Evolutionary conservation across 2,329 filamentous ascomycete species (phyloP), one percentile per base, ranked within the genome.

Genomic region (Fusarium sp.): DNA sequence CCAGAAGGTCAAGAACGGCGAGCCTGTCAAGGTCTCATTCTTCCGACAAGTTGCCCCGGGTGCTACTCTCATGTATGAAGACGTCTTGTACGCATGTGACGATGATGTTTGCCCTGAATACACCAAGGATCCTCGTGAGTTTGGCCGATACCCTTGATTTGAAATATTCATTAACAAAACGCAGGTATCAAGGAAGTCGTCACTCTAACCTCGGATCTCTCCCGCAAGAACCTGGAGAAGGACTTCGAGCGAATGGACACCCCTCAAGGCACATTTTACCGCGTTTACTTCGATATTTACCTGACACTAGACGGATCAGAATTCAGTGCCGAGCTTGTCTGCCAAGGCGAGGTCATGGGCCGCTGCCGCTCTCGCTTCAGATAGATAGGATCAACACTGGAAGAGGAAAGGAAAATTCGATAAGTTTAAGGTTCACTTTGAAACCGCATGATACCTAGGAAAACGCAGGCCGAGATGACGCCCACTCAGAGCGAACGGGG

Each of bases 201-300:
- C 71, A 99, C 96, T 3, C 90, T 99, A 53, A 98, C 96, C 3
- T 98, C 95, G 3, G 96, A 99, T 79, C 87, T 99, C 61, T 98
- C 95, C 51, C 92, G 95, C 76, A 99, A 98, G 87, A 98, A 98
- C 80, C 90, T 99, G 15, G 96, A 99, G 82, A 98, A 98, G 83
- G 96, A 99, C 81, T 99, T 99, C 77, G 96, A 99, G 83, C 91
- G 96, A 79, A 98, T 98, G 96, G 96, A 98, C 80, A 98, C 96
- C 2, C 95, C 96, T 8, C 95, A 99, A 81, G 96, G 96, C 68
- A 97, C 93, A 6, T 97, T 97, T 81, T 97, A 97, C 85, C 91
- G 94, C 70, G 90, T 92, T 68, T 92, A 91, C 81, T 91, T 91
- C 73, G 90, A 91, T 74, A 91, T 92, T 73, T 97, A 97, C 81